These are phyloP conservation scores for Inga laurina DNA, from an alignment of 306 rosid species.

Conservation along the genomic window DNA sequence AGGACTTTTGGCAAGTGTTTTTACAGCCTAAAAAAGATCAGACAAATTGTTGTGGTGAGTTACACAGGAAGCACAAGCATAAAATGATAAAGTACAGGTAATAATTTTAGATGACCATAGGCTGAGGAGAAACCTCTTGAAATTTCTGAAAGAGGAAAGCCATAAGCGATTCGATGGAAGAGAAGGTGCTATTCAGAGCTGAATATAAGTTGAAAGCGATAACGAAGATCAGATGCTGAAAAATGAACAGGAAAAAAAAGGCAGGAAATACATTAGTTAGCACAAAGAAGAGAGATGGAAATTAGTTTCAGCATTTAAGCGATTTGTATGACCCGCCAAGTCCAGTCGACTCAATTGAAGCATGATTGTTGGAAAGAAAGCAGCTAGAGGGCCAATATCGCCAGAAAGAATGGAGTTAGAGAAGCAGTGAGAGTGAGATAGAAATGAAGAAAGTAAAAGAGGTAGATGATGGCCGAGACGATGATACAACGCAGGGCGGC, in stretches of 20 bases:
- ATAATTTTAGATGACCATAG: neutral
- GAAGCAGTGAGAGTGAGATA: neutral
- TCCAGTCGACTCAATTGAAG: no score
- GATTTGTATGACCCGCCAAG: neutral
- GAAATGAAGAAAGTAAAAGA: neutral
- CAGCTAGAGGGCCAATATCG: neutral
- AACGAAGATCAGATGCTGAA: slow-evolving; percentile 11
- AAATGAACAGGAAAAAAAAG: slow-evolving; percentile 25
- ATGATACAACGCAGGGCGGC: no score
- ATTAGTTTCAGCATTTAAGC: neutral
- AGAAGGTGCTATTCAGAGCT: slow-evolving; percentile 23
- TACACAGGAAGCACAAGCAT: slow-evolving; percentile 11
- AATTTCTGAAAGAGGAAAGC: slow-evolving; percentile 79
- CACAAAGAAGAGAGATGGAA: neutral
- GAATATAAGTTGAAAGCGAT: neutral
- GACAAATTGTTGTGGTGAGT: neutral
- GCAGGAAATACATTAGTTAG: slow-evolving; percentile 1
- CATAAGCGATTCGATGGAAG: slow-evolving; percentile 37
- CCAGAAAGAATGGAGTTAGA: neutral
- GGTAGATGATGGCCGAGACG: neutral
- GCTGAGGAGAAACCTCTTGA: slow-evolving; percentile 66
- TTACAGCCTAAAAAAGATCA: slow-evolving; percentile 55
- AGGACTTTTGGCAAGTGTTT: slow-evolving; percentile 65
- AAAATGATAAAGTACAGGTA: neutral
- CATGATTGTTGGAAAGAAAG: neutral